A percentile compares a stretch with the other conserved stretches of the same genome.
Conservation (phyloP, 495 filamentous ascomycete species). For the Penicillium psychrofluorescens region DNA sequence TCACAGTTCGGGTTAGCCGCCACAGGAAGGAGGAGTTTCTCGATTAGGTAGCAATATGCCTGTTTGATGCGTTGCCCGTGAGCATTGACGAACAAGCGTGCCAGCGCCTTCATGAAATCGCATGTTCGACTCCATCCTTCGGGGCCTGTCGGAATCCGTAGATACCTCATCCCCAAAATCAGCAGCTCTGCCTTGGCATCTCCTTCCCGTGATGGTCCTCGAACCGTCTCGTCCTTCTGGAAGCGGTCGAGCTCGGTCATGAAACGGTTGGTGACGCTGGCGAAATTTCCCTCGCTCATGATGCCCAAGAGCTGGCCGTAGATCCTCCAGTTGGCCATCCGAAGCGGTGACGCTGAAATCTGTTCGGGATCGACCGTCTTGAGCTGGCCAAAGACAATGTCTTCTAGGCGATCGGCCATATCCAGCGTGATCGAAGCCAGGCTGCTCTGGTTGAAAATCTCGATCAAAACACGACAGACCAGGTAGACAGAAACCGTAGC, state of each 20-base stretch:
- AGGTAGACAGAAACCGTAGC: constrained; percentile 92
- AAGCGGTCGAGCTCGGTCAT: constrained; percentile 68
- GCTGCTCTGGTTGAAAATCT: constrained; percentile 86
- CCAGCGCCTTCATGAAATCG: constrained; percentile 75
- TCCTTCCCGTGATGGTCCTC: constrained; percentile 56
- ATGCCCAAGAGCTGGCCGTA: constrained; percentile 86
- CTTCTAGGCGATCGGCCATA: constrained; percentile 85
- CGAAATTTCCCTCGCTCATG: constrained; percentile 89
- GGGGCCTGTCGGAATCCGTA: constrained; percentile 62
- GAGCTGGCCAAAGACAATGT: constrained; percentile 88
- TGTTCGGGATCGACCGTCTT: constrained; percentile 81
- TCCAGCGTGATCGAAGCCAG: constrained; percentile 73
- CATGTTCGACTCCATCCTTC: constrained; percentile 81
- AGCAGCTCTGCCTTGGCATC: constrained; percentile 79
- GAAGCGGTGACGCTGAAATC: constrained; percentile 67
- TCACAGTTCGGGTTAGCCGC: constrained; percentile 68
- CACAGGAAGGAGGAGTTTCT: constrained; percentile 80
- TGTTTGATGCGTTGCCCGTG: constrained; percentile 86
- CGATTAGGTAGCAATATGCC: constrained; percentile 86
- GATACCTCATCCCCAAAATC: constrained; percentile 82
- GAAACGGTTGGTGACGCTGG: constrained; percentile 74
- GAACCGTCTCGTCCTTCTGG: constrained; percentile 63
- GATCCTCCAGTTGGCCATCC: constrained; percentile 89
- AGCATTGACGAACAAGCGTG: constrained; percentile 71
- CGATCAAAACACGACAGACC: constrained; percentile 85